A percentile compares a stretch with the other conserved stretches of the same genome.
These are phyloP conservation scores for Entomortierella beljakovae DNA, from an alignment of 192 early-diverging fungal species.

Conservation along the genomic window DNA sequence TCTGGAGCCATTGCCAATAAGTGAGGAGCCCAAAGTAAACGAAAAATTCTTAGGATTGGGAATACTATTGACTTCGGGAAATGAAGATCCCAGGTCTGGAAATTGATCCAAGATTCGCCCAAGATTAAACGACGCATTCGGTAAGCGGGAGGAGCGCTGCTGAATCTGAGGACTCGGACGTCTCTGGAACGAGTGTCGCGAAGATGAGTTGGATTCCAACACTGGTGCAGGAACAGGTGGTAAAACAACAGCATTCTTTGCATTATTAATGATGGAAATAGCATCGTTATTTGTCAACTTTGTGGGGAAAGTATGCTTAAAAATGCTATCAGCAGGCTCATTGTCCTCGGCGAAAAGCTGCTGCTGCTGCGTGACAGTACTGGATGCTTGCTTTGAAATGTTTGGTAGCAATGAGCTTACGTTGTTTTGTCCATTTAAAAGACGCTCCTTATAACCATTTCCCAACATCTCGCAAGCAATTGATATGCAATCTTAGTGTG, in stretches of 20 bases:
- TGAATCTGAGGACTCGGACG: constrained; percentile 6
- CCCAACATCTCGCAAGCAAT: constrained; percentile 43
- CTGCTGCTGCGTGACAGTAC: neutral
- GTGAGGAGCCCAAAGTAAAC: neutral
- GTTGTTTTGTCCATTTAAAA: constrained; percentile 31
- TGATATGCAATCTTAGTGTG: neutral
- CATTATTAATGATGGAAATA: neutral
- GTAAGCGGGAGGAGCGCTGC: constrained; percentile 27
- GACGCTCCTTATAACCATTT: constrained; percentile 52
- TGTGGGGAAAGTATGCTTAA: constrained; percentile 17
- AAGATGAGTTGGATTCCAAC: constrained; percentile 46
- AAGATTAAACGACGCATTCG: constrained; percentile 14
- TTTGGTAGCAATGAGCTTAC: constrained; percentile 32
- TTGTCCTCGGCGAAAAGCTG: constrained; percentile 16
- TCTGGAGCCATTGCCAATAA: constrained; percentile 1
- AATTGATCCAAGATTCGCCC: constrained; percentile 21
- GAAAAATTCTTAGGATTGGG: neutral
- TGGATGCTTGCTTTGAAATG: constrained; percentile 19
- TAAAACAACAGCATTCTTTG: neutral
- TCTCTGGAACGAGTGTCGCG: constrained; percentile 9
- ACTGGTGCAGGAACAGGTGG: constrained; percentile 21
- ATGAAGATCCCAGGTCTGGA: constrained; percentile 17
- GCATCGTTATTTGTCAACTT: neutral
- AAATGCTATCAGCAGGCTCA: constrained; percentile 10
- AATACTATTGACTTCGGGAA: neutral